Conservation (phyloP, 192 early-diverging fungal species). For the Pecoramyces ruminantium region DNA sequence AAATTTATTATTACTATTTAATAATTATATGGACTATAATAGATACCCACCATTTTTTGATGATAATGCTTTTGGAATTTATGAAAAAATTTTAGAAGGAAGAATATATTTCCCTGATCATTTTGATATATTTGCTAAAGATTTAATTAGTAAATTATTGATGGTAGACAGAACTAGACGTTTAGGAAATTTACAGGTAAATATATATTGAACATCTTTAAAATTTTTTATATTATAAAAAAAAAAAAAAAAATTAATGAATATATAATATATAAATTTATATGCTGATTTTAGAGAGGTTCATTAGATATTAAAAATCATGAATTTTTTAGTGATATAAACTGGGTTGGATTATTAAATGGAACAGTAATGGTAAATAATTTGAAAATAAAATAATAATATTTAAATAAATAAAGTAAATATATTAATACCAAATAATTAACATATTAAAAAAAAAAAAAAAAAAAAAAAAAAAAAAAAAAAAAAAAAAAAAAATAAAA, state of each 20-base stretch:
- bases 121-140: slow-evolving; percentile 69
- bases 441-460: too few species aligned
- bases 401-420: too few species aligned
- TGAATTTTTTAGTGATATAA: not conserved
- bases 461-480: too few species aligned
- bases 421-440: too few species aligned
- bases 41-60: slow-evolving; percentile 91
- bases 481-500: too few species aligned
- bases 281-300: not conserved
- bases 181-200: slow-evolving; percentile 74
- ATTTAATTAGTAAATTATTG: slow-evolving; percentile 73
- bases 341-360: not conserved
- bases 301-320: not conserved
- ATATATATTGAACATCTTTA: too few species aligned
- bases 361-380: not conserved
- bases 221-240: too few species aligned
- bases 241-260: too few species aligned
- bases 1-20: not conserved
- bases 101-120: slow-evolving; percentile 75
- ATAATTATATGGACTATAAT: too few species aligned
- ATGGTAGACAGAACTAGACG: slow-evolving; percentile 82
- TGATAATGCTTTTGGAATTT: slow-evolving; percentile 93
- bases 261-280: not conserved
- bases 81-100: slow-evolving; percentile 92
- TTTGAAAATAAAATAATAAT: too few species aligned